Conservation (phyloP, 129 eudicot species). For the Pseudognaphalium luteoalbum region DNA sequence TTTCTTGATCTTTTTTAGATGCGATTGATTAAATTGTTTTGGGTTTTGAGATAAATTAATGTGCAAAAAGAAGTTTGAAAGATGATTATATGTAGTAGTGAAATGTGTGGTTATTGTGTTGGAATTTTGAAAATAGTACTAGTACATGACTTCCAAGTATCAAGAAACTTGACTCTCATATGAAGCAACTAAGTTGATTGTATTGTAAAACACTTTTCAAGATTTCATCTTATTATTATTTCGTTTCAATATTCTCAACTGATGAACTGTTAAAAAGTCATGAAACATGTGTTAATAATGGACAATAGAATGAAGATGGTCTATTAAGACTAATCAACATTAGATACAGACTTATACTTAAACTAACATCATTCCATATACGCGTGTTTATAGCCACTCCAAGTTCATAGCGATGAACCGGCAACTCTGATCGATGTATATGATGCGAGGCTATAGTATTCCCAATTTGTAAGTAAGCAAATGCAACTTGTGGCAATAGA, state of each 20-base stretch:
- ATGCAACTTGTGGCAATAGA: no score
- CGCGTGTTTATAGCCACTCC: no score
- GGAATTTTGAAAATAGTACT: slow-evolving; percentile 9
- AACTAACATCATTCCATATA: no score
- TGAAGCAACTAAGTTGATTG: slow-evolving; percentile 56
- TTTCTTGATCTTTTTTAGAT: background rate
- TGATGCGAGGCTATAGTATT: no score
- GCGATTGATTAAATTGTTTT: slow-evolving; percentile 3
- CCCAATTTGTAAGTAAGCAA: no score
- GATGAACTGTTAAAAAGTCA: background rate
- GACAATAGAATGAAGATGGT: background rate
- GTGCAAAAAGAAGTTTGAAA: slow-evolving; percentile 16
- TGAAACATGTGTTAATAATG: background rate
- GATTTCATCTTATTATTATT: background rate
- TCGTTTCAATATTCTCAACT: background rate
- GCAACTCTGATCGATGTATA: no score
- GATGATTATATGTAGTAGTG: slow-evolving; percentile 40
- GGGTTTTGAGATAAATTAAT: slow-evolving; percentile 28
- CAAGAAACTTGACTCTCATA: slow-evolving; percentile 46
- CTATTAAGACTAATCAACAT: no score
- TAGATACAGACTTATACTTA: no score
- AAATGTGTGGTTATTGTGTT: slow-evolving; percentile 11
- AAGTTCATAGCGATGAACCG: no score
- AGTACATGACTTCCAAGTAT: slow-evolving; percentile 57
- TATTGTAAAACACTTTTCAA: slow-evolving; percentile 57